Conservation (phyloP, 176 grass and related monocot species). For the Cenchrus purpureus region DNA sequence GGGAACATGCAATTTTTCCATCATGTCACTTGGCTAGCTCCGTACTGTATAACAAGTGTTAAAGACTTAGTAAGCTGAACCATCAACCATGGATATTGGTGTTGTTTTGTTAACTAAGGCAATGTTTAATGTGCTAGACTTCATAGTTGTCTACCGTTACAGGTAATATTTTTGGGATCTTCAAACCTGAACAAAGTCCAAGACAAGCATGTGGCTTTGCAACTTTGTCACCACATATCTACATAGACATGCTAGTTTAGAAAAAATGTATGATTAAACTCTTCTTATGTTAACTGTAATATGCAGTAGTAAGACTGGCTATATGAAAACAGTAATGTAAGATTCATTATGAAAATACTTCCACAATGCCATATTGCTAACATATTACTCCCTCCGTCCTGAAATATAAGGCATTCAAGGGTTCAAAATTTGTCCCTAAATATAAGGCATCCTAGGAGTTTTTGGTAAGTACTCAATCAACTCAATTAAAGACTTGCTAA, state of each 20-base stretch:
- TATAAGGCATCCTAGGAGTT: no score
- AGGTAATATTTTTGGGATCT: background rate
- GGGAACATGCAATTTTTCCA: background rate
- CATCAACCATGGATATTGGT: background rate
- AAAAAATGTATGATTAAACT: background rate
- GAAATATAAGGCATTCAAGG: no score
- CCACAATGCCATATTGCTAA: background rate
- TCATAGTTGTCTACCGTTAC: background rate
- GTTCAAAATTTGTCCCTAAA: no score
- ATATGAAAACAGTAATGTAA: constrained; percentile 3
- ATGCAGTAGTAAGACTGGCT: background rate
- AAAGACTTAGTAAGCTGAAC: background rate
- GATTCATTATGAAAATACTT: background rate
- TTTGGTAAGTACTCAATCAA: no score
- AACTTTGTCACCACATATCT: background rate
- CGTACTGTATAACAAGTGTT: background rate
- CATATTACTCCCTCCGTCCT: background rate
- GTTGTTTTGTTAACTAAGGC: background rate
- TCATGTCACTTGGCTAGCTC: background rate
- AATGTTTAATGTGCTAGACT: constrained; percentile 5
- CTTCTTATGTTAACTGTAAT: background rate
- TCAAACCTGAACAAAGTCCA: background rate
- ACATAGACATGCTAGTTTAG: background rate
- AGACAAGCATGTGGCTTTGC: background rate
- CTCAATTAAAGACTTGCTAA: no score